Conservation (phyloP, 73 alveolate genomes). For the Tetrahymena elliotti region DNA sequence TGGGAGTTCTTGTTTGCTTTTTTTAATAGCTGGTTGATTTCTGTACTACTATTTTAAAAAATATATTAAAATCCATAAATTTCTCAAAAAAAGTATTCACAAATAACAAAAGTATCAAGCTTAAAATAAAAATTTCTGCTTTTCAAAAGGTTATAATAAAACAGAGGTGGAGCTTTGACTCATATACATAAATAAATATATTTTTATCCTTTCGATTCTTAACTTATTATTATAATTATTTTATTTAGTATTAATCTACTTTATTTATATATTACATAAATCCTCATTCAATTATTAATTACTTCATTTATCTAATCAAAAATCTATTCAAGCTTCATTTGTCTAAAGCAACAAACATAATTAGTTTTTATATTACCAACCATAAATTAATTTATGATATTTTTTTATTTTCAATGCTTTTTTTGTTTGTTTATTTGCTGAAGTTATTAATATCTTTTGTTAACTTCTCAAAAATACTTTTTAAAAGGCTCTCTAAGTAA, state of each 20-base stretch:
- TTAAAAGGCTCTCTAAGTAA: not conserved
- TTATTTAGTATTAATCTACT: not conserved
- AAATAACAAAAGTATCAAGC: not conserved
- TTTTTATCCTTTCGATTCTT: not conserved
- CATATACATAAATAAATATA: not conserved
- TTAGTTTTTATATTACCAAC: too few species aligned
- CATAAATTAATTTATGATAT: not conserved
- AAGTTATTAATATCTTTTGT: not conserved
- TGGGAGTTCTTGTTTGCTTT: not conserved
- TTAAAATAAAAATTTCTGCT: not conserved
- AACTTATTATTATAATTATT: not conserved
- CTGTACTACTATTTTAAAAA: not conserved
- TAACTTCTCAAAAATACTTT: not conserved
- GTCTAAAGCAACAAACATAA: not conserved
- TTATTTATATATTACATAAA: too few species aligned
- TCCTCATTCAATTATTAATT: not conserved
- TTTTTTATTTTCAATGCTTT: too few species aligned
- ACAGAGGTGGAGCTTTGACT: not conserved
- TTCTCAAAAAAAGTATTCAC: not conserved
- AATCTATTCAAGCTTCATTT: not conserved
- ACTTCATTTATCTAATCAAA: not conserved
- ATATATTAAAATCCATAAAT: not conserved
- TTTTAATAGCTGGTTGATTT: not conserved
- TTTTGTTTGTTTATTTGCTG: not conserved
- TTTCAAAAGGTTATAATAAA: not conserved